Evolutionary conservation across 331 rosid species (phyloP).

Genomic region (Arachis monticola): DNA sequence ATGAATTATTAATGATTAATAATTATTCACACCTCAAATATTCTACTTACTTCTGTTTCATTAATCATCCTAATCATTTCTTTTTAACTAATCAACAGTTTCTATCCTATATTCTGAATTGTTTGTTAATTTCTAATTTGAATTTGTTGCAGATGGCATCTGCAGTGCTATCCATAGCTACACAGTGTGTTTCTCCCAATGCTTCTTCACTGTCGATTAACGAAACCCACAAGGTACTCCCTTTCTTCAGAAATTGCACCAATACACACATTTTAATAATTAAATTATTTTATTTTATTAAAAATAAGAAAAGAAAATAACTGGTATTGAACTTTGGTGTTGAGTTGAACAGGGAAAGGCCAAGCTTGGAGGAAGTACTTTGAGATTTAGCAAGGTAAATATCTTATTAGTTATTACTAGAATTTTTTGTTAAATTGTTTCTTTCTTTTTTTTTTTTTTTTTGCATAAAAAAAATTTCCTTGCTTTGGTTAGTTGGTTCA

Average conservation of each 20-base stretch:
- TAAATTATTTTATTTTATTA: neutral
- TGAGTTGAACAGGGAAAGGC: constrained; percentile 52
- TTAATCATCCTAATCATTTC: neutral
- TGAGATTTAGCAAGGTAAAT: constrained; percentile 55
- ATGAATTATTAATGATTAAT: neutral
- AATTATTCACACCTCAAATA: too few species aligned
- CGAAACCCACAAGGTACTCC: constrained; percentile 56
- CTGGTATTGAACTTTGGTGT: neutral
- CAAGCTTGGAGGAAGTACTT: constrained; percentile 48
- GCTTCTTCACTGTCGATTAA: constrained; percentile 55
- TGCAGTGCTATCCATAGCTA: constrained; percentile 60
- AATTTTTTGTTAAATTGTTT: neutral
- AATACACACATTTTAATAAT: neutral
- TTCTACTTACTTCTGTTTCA: too few species aligned
- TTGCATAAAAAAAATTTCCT: too few species aligned
- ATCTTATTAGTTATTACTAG: constrained; percentile 13
- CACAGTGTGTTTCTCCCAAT: constrained; percentile 39
- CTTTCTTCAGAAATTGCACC: constrained; percentile 1
- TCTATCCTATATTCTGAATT: neutral
- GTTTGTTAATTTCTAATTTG: neutral
- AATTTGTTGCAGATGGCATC: constrained; percentile 54
- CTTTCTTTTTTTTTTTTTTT: neutral
- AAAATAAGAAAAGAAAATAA: too few species aligned
- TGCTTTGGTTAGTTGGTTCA: constrained; percentile 13
- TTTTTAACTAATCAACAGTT: neutral